Conservation (phyloP, 1,284 basidiomycete species). For the Tetrapyrgos nigripes region DNA sequence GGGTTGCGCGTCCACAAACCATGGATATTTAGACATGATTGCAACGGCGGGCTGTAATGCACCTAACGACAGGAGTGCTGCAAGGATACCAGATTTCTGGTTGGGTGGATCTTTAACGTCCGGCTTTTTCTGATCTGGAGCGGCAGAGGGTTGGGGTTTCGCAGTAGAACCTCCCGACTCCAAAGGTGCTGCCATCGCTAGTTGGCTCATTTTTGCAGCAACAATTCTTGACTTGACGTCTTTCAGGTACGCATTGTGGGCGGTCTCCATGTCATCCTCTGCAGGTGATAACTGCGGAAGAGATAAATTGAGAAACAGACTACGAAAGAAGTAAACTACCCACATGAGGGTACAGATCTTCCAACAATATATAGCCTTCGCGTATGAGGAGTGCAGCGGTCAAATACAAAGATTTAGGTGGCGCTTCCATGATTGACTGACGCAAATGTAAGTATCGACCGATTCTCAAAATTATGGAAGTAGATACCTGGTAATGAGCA, state of each 20-base stretch:
- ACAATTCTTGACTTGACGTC: conserved; percentile 71
- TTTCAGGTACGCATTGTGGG: conserved; percentile 72
- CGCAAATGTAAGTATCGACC: conserved; percentile 13
- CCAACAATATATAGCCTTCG: conserved; percentile 84
- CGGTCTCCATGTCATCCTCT: conserved; percentile 77
- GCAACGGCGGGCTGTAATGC: conserved; percentile 80
- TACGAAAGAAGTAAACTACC: conserved; percentile 24
- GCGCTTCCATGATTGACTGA: conserved; percentile 46
- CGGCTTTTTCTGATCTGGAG: conserved; percentile 50
- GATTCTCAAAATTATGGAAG: conserved; percentile 87
- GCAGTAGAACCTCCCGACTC: conserved; percentile 57
- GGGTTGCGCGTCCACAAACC: conserved; percentile 84
- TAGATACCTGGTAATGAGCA: conserved; percentile 88
- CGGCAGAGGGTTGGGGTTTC: conserved; percentile 41
- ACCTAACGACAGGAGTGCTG: conserved; percentile 88
- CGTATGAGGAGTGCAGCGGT: conserved; percentile 90
- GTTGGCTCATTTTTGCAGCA: conserved; percentile 77
- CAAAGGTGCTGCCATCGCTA: conserved; percentile 90
- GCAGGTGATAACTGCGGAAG: conserved; percentile 68
- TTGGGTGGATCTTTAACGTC: conserved; percentile 67
- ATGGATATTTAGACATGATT: conserved; percentile 85
- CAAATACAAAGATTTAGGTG: conserved; percentile 81
- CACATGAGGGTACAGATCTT: conserved; percentile 90
- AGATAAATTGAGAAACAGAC: conserved; percentile 8
- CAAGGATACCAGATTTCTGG: conserved; percentile 84